These are phyloP conservation scores for Sphaerulina vaccinii DNA, from an alignment of 2,329 filamentous ascomycete species.

Conservation along the genomic window DNA sequence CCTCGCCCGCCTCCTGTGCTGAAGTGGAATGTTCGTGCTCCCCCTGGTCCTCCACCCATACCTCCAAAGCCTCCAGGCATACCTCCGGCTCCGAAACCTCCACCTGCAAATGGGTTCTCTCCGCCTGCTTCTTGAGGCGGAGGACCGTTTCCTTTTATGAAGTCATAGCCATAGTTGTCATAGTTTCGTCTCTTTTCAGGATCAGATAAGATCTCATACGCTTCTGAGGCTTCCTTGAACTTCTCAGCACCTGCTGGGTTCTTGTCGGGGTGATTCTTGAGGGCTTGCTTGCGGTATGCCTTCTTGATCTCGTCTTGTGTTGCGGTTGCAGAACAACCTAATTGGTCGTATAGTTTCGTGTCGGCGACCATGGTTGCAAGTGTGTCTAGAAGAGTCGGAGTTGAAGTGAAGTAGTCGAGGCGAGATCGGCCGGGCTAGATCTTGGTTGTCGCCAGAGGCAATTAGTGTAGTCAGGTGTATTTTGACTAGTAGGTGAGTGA, in stretches of 20 bases:
- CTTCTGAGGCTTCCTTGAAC: slow-evolving; percentile 97
- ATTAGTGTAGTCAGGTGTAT: slow-evolving; percentile 2
- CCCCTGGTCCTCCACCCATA: slow-evolving; percentile 50
- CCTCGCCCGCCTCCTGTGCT: slow-evolving; percentile 54
- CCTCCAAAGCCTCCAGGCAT: slow-evolving; percentile 59
- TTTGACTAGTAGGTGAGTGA: slow-evolving; percentile 2
- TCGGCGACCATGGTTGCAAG: slow-evolving; percentile 74
- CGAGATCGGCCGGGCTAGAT: background rate
- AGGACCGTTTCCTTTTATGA: slow-evolving; percentile 54
- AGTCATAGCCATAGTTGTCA: slow-evolving; percentile 91
- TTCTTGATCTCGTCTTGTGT: slow-evolving; percentile 96
- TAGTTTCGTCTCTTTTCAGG: slow-evolving; percentile 96
- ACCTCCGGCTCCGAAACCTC: slow-evolving; percentile 53
- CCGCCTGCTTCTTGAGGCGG: slow-evolving; percentile 56
- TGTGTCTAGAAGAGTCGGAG: slow-evolving; percentile 7
- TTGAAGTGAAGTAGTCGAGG: slow-evolving; percentile 6
- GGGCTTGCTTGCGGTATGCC: slow-evolving; percentile 82
- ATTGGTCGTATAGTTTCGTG: slow-evolving; percentile 88
- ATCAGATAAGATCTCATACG: slow-evolving; percentile 96
- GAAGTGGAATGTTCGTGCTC: slow-evolving; percentile 63
- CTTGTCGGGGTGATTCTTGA: slow-evolving; percentile 90
- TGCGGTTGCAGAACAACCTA: slow-evolving; percentile 75
- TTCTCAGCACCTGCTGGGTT: slow-evolving; percentile 86
- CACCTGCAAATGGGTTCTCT: slow-evolving; percentile 40
- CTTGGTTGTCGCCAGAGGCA: background rate